phyloP scores from a whole-genome alignment of 2,329 filamentous ascomycete genomes.

The Exophiala viscosa region DNA sequence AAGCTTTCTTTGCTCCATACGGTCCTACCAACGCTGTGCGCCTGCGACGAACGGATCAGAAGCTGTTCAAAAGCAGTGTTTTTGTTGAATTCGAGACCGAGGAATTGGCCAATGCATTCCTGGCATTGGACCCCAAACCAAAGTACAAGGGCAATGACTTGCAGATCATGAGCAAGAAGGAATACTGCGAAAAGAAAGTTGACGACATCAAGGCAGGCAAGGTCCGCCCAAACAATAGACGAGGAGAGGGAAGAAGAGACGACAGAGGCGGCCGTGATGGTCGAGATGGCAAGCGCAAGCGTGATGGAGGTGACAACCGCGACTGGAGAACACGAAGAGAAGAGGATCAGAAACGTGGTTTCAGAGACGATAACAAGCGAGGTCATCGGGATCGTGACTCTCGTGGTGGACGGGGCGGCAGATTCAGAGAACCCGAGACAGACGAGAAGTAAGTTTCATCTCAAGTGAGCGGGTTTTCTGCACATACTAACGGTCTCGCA shows the following conservation, averaged over 20 bases:
- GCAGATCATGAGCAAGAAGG: constrained; percentile 80
- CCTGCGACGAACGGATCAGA: constrained; percentile 70
- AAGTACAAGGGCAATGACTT: constrained; percentile 78
- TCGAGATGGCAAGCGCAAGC: constrained; percentile 30
- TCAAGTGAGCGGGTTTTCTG: constrained; percentile 6
- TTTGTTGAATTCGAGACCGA: constrained; percentile 88
- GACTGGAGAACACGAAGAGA: constrained; percentile 45
- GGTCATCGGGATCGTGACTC: constrained; percentile 32
- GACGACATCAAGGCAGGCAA: constrained; percentile 68
- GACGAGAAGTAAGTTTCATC: constrained; percentile 39
- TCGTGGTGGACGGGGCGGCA: constrained; percentile 32
- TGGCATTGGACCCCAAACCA: constrained; percentile 74
- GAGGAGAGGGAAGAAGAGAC: constrained; percentile 45
- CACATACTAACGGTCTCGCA: constrained; percentile 29
- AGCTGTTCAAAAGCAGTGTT: constrained; percentile 89
- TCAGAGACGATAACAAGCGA: constrained; percentile 31
- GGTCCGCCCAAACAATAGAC: constrained; percentile 55
- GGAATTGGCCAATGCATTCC: constrained; percentile 74
- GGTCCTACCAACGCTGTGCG: constrained; percentile 78
- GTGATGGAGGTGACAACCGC: constrained; percentile 33
- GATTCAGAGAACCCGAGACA: constrained; percentile 35
- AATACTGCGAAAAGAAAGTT: constrained; percentile 76
- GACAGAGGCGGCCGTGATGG: constrained; percentile 35
- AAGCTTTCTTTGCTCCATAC: constrained; percentile 81
- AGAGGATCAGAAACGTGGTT: constrained; percentile 43